Base-by-base conservation (phyloP, 1,284 basidiomycete genomes). In the Apiotrichum porosum region DNA sequence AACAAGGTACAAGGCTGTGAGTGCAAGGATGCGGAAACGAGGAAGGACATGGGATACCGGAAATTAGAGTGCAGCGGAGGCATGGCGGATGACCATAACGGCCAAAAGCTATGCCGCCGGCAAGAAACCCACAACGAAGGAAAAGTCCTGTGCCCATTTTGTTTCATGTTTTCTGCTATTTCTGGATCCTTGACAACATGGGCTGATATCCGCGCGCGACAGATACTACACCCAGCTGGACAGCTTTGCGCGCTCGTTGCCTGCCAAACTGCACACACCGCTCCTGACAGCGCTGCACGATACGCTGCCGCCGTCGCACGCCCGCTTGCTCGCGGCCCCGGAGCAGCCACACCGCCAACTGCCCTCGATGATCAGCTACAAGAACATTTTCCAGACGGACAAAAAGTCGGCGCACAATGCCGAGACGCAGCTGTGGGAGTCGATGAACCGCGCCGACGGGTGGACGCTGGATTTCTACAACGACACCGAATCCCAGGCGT, bases 401-500 rank as follows among this genome's bases (percentile, higher is more conserved):
- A 66, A 66, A 48, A 45, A 32, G 17, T 6, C 26, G 26, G 8
- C 26, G 26, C 8, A 6, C 26, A 12, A 6, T 12, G 12, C 26
- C 26, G 26, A 28, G 8, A 52, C 54, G 3, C 18, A 56, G 17
- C 17, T 33, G 17, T 71, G 67, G 68, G 34, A 32, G 28, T 31
- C 44, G 1, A 49, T 62, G 48, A 68, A 69, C 36, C 45, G 35
- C 18, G 28, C 44, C 4, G 62, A 68, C 34, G 66, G 68, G 3
- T 71, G 69, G 69, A 40, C 47, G 14, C 43, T 70, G 21, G 61
- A 63, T 12, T 73, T 73, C 37, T 51, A 72, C 42, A 59, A 67
- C 43, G 72, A 75, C 49, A 49, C 47, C 0, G 52, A 39, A 4
- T 69, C 67, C 9, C 54, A 63, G 28, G 46, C 54, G 14, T 74